These are phyloP conservation scores for Pleoardoris graminearum DNA, from an alignment of 2,329 filamentous ascomycete genomes.

Conservation along the genomic window DNA sequence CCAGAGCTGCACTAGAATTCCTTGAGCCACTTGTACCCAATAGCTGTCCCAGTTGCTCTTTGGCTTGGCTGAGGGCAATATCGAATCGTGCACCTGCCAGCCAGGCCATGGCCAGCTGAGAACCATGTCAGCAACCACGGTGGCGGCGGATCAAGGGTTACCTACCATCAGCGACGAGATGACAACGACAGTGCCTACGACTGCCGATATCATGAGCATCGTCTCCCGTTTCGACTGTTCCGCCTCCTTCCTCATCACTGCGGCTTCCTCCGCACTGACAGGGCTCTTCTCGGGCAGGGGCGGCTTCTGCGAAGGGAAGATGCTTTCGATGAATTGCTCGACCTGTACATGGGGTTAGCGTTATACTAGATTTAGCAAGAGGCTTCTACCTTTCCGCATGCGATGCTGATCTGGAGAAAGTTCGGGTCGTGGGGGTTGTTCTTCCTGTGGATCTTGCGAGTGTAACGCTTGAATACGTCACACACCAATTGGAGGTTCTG, in stretches of 20 bases:
- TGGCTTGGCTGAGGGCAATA: constrained; percentile 62
- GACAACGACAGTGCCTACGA: constrained; percentile 69
- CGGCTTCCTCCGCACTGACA: constrained; percentile 59
- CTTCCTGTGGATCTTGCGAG: constrained; percentile 84
- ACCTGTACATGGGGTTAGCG: constrained; percentile 59
- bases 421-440: constrained; percentile 93
- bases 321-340: constrained; percentile 91
- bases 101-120: constrained; percentile 76
- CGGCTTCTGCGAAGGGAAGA: constrained; percentile 84
- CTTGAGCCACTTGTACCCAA: constrained; percentile 24
- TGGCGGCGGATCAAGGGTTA: constrained; percentile 16
- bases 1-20: background rate
- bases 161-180: constrained; percentile 81
- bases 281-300: constrained; percentile 47
- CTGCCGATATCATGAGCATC: constrained; percentile 66
- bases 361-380: constrained; percentile 8
- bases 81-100: constrained; percentile 83
- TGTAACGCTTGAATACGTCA: constrained; percentile 77
- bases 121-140: constrained; percentile 19
- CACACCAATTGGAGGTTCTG: constrained; percentile 84
- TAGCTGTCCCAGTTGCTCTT: constrained; percentile 52
- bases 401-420: constrained; percentile 87
- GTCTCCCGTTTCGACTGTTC: constrained; percentile 59
- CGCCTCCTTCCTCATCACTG: constrained; percentile 57
- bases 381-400: constrained; percentile 76